phyloP scores from a whole-genome alignment of 805 yeast genomes.

The Starmerella cellae region DNA sequence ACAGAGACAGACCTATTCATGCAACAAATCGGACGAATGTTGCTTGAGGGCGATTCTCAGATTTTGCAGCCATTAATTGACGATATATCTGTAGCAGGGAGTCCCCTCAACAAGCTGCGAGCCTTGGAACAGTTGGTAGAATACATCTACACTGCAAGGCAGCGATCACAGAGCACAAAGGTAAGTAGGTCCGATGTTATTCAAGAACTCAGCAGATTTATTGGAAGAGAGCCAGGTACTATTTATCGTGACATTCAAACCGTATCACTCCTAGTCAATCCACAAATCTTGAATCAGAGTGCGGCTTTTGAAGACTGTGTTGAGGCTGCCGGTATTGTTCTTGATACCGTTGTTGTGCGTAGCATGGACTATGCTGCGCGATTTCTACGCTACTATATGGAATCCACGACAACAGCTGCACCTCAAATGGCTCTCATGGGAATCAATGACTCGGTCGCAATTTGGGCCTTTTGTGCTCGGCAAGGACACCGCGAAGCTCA shows the following conservation, averaged over 20 bases:
- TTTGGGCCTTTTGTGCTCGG: slow-evolving; percentile 23
- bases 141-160: slow-evolving; percentile 8
- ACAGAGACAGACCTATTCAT: slow-evolving; percentile 28
- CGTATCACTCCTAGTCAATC: slow-evolving; percentile 26
- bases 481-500: slow-evolving; percentile 22
- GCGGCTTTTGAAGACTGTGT: slow-evolving; percentile 30
- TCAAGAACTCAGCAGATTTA: slow-evolving; percentile 24
- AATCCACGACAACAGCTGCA: slow-evolving; percentile 16
- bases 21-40: slow-evolving; percentile 23
- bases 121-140: slow-evolving; percentile 13
- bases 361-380: slow-evolving; percentile 23
- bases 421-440: slow-evolving; percentile 21
- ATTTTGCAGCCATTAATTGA: slow-evolving; percentile 18
- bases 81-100: slow-evolving; percentile 13
- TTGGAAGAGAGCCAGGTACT: slow-evolving; percentile 25
- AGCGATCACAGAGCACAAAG: neutral
- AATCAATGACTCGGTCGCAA: slow-evolving; percentile 21
- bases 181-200: slow-evolving; percentile 25
- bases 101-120: slow-evolving; percentile 17
- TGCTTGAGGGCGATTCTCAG: slow-evolving; percentile 21
- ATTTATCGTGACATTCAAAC: slow-evolving; percentile 28
- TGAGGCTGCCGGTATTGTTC: slow-evolving; percentile 24
- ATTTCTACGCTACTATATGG: slow-evolving; percentile 20
- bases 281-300: slow-evolving; percentile 23
- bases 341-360: slow-evolving; percentile 18